These are phyloP conservation scores for Nakazawaea laoshanensis DNA, from an alignment of 805 yeast species.

Conservation along the genomic window DNA sequence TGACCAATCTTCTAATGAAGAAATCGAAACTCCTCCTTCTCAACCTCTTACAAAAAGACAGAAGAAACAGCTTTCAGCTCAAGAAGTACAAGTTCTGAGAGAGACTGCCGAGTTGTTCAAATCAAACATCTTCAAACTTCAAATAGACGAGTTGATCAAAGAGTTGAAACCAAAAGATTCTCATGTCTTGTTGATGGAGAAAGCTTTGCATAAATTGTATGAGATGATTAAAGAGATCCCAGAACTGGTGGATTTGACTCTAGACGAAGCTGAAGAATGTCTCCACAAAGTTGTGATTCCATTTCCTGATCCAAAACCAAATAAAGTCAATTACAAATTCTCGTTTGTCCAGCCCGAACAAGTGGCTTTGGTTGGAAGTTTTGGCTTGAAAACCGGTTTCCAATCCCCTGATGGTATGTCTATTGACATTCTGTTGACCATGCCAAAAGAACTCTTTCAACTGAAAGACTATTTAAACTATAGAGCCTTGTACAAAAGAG, in stretches of 20 bases:
- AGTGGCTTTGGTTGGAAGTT: slow-evolving; percentile 79
- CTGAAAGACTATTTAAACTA: slow-evolving; percentile 87
- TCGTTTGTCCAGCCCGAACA: slow-evolving; percentile 62
- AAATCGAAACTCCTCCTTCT: background rate
- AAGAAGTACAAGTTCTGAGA: slow-evolving; percentile 84
- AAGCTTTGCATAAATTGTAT: slow-evolving; percentile 65
- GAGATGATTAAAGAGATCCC: slow-evolving; percentile 61
- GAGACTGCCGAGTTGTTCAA: slow-evolving; percentile 93
- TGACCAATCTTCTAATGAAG: slow-evolving; percentile 1
- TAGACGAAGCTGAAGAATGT: slow-evolving; percentile 51
- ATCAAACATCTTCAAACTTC: slow-evolving; percentile 90
- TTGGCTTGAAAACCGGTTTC: slow-evolving; percentile 78
- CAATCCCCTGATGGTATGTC: slow-evolving; percentile 49
- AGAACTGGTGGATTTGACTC: slow-evolving; percentile 36
- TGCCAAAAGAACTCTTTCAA: slow-evolving; percentile 71
- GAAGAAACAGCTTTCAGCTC: slow-evolving; percentile 43
- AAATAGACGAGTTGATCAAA: slow-evolving; percentile 82
- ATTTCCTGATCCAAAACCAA: slow-evolving; percentile 85
- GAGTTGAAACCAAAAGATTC: slow-evolving; percentile 73
- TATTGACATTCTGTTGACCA: slow-evolving; percentile 73
- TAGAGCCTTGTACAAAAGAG: slow-evolving; percentile 82
- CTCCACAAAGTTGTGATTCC: slow-evolving; percentile 56
- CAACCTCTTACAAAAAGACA: slow-evolving; percentile 8
- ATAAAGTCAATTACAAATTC: slow-evolving; percentile 58
- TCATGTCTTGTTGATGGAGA: slow-evolving; percentile 59